Evolutionary conservation across 345 rosid species (phyloP).

Genomic region (Hibiscus syriacus): DNA sequence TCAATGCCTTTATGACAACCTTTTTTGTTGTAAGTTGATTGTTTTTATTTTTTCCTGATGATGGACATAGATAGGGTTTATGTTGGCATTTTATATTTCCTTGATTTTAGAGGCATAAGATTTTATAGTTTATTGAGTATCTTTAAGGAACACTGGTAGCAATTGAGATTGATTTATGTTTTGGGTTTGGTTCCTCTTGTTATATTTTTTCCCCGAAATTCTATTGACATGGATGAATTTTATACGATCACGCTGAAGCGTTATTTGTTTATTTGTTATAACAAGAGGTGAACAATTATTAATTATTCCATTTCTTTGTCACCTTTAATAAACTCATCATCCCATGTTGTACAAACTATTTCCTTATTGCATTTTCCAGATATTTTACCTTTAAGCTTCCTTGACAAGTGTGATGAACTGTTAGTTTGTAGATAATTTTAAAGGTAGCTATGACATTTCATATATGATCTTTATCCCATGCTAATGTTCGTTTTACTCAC

Average conservation of each 20-base stretch:
- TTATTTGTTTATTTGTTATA: not conserved
- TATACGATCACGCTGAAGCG: not conserved
- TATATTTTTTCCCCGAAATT: not conserved
- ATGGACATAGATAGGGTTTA: not conserved
- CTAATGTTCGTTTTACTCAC: too few relatives aligned
- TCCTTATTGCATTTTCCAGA: too few relatives aligned
- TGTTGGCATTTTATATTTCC: not conserved
- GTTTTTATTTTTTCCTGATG: not conserved
- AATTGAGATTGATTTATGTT: not conserved
- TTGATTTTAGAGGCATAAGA: not conserved
- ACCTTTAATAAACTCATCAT: too few relatives aligned
- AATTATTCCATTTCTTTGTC: too few relatives aligned
- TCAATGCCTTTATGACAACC: slow-evolving; percentile 2
- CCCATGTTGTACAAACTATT: too few relatives aligned
- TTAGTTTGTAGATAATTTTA: too few relatives aligned
- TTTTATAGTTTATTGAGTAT: not conserved
- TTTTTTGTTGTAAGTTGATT: not conserved
- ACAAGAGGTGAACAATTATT: not conserved
- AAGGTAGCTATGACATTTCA: not conserved
- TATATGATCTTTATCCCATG: not conserved
- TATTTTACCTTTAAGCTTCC: too few relatives aligned
- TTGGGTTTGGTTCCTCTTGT: not conserved
- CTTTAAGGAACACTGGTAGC: not conserved
- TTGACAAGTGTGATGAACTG: too few relatives aligned
- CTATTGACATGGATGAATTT: not conserved